Conservation (phyloP, 805 yeast species). For the Tetrapisispora taiwanensis region DNA sequence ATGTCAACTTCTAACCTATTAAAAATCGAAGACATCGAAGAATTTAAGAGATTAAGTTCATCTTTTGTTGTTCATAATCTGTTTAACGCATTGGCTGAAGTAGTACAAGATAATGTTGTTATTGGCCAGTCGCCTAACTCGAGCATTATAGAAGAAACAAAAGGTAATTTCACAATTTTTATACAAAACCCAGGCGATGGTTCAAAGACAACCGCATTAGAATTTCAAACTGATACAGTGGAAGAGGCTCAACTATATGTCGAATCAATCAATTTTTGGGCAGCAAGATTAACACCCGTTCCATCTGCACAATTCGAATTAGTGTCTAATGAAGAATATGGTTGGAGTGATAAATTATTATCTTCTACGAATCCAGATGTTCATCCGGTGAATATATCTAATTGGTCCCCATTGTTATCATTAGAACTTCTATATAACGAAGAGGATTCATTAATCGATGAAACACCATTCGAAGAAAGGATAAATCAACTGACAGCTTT, state of each 20-base stretch:
- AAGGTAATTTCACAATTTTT: slow-evolving; percentile 17
- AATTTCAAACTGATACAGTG: slow-evolving; percentile 56
- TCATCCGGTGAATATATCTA: slow-evolving; percentile 4
- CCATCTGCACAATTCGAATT: slow-evolving; percentile 61
- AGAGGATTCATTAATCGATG: slow-evolving; percentile 5
- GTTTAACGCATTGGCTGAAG: slow-evolving; percentile 20
- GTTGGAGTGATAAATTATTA: slow-evolving; percentile 44
- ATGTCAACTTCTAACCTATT: not conserved
- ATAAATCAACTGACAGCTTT: slow-evolving; percentile 29
- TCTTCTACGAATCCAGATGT: not conserved
- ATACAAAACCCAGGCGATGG: slow-evolving; percentile 16
- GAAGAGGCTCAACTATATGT: slow-evolving; percentile 63
- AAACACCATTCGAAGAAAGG: slow-evolving; percentile 5
- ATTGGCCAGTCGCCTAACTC: slow-evolving; percentile 4
- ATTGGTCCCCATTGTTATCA: slow-evolving; percentile 20
- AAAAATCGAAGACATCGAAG: slow-evolving; percentile 1
- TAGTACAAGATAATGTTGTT: slow-evolving; percentile 24
- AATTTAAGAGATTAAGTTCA: slow-evolving; percentile 6
- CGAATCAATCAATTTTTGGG: slow-evolving; percentile 82
- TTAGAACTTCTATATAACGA: slow-evolving; percentile 14
- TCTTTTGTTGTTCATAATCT: slow-evolving; percentile 17
- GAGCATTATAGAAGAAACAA: not conserved
- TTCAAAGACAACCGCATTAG: slow-evolving; percentile 31
- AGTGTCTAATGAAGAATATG: slow-evolving; percentile 67
- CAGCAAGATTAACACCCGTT: slow-evolving; percentile 71